A percentile compares a stretch with the other conserved stretches of the same genome.
phyloP scores from a whole-genome alignment of 495 filamentous ascomycete species.

The Neurospora discreta region DNA sequence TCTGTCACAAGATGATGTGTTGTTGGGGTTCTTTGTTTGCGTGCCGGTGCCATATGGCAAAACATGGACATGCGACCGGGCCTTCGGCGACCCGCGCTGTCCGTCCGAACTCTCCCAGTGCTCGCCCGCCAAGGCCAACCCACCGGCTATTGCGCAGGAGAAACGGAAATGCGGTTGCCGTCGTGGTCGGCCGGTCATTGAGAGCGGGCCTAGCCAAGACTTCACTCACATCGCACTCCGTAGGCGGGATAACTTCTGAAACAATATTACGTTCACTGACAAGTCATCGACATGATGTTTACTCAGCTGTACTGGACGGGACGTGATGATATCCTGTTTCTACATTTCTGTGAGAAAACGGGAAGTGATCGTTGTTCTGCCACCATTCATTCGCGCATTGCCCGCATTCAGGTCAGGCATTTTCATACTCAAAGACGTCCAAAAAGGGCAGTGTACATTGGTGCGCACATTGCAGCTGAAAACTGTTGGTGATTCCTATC shows the following conservation, averaged over 20 bases:
- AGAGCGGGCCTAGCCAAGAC: background rate
- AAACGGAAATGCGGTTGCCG: background rate
- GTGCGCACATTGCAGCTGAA: background rate
- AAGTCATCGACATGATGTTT: background rate
- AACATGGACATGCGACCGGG: background rate
- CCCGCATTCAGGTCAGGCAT: background rate
- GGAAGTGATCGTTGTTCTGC: background rate
- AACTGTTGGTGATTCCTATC: background rate
- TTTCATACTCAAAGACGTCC: background rate
- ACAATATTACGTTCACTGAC: background rate
- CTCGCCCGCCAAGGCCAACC: background rate
- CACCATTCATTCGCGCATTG: background rate
- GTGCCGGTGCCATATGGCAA: background rate
- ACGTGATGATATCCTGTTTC: background rate
- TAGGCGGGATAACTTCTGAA: background rate
- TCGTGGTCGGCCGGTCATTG: background rate
- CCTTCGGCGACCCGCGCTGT: background rate
- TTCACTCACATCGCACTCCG: background rate
- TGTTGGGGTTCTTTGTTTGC: background rate
- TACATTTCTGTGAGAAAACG: background rate
- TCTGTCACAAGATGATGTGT: background rate
- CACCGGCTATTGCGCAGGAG: background rate
- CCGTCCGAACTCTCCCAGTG: background rate
- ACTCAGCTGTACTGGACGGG: background rate
- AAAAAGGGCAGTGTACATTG: background rate